Evolutionary conservation across 2,329 filamentous ascomycete species (phyloP).

Genomic region (Colletotrichum neosansevieriae): DNA sequence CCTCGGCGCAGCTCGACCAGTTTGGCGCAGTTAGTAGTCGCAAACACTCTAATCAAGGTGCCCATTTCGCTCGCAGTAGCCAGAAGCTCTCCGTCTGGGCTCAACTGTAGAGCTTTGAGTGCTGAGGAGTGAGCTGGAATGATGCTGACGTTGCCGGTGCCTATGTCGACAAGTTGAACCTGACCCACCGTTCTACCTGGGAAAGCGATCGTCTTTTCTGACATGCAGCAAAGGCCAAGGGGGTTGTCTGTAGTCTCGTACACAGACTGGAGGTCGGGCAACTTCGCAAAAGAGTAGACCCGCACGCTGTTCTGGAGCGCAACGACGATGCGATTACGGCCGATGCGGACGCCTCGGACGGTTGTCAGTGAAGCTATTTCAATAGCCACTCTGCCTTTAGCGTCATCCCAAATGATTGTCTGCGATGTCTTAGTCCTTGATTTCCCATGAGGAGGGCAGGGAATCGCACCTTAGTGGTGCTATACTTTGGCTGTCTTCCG

Average conservation of each 20-base stretch:
- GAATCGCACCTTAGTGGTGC: constrained; percentile 79
- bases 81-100: constrained; percentile 81
- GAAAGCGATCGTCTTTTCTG: constrained; percentile 80
- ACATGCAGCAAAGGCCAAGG: constrained; percentile 82
- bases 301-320: constrained; percentile 85
- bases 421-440: constrained; percentile 45
- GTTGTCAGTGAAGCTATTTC: constrained; percentile 86
- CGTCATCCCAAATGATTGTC: constrained; percentile 93
- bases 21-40: constrained; percentile 82
- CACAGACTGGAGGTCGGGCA: constrained; percentile 75
- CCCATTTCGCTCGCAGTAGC: constrained; percentile 94
- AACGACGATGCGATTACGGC: constrained; percentile 81
- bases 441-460: background rate
- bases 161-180: constrained; percentile 85
- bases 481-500: constrained; percentile 85
- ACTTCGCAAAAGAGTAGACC: constrained; percentile 82
- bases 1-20: constrained; percentile 89
- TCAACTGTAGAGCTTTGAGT: constrained; percentile 83
- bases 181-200: constrained; percentile 90
- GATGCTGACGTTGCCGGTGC: constrained; percentile 87
- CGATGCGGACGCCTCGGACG: constrained; percentile 79
- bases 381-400: constrained; percentile 76
- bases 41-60: constrained; percentile 88
- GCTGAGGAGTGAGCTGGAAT: constrained; percentile 89
- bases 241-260: constrained; percentile 92